Evolutionary conservation across 169 alveolate genomes (phyloP), one percentile per base, ranked within the genome.

Genomic region (Miamiensis avidus): DNA sequence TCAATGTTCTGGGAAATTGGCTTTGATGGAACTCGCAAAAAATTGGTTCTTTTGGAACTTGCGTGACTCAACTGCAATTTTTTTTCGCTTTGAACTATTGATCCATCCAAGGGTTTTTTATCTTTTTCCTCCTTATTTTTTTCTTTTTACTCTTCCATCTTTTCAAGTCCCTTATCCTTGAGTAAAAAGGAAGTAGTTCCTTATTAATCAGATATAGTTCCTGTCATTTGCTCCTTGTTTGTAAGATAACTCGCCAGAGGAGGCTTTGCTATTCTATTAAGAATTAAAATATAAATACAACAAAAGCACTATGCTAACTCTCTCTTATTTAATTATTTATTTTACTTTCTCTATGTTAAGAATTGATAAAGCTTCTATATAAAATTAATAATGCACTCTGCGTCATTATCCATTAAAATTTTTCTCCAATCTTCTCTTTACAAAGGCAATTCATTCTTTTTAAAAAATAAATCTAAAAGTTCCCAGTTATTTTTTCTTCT

Each of bases 401-500:
- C 74, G 65, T 86, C 87, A 65, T 49, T 31, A 75, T 86, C 90
- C 31, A 86, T 1, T 30, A 86, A 49, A 32, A 81, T 78, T 74
- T 65, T 74, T 31, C 74, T 87, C 87, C 89, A 86, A 26, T 88
- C 86, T 31, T 76, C 65, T 73, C 83, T 87, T 28, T 75, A 65
- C 74, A 94, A 81, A 0, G 92, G 92, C 26, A 94, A 89, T 29
- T 86, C 85, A 72, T 86, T 89, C 85, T 89, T 90, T 74, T 85
- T 87, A 79, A 93, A 90, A 73, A 94, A 89, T 75, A 93, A 87
- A 73, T 87, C 84, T 78, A 95, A 85, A 69, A 85, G 90, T 76
- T 92, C 94, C 96, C 96, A 95, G 82, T 95, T 95, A 84, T 91
- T 92, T 81, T 78, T 81, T 91, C 89, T 92, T 31, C 94, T 89